Evolutionary conservation across 768 basidiomycete genomes (phyloP).

Genomic region (Leccinum truebloodii): DNA sequence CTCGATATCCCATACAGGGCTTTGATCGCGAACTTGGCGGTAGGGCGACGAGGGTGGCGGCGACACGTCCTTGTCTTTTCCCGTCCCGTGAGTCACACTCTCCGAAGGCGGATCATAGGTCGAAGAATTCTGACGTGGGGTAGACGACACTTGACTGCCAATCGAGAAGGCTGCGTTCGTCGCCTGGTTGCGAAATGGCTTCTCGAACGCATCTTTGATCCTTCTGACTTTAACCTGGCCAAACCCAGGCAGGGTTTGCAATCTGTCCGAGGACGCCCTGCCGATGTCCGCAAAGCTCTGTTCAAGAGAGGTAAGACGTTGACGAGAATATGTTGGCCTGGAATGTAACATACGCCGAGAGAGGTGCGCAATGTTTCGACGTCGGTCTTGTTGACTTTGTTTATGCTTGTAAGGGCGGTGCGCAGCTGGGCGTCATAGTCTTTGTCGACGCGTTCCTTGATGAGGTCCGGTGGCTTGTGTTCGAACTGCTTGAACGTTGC

Average conservation of each 20-base stretch:
- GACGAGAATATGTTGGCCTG: not conserved
- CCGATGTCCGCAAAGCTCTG: constrained; percentile 89
- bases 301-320: constrained; percentile 5
- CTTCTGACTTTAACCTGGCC: constrained; percentile 93
- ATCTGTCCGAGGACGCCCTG: constrained; percentile 65
- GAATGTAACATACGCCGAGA: constrained; percentile 70
- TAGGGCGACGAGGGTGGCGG: constrained; percentile 4
- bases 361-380: constrained; percentile 88
- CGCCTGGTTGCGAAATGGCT: constrained; percentile 75
- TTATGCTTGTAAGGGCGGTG: constrained; percentile 82
- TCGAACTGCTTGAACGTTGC: constrained; percentile 92
- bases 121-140: constrained; percentile 3
- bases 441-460: constrained; percentile 93
- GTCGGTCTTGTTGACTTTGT: constrained; percentile 96
- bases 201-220: constrained; percentile 87
- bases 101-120: not conserved
- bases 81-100: constrained; percentile 6
- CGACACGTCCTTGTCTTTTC: constrained; percentile 26
- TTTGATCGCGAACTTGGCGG: constrained; percentile 42
- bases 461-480: constrained; percentile 88
- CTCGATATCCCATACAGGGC: constrained; percentile 77
- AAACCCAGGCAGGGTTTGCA: constrained; percentile 87
- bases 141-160: constrained; percentile 25
- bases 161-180: constrained; percentile 46
- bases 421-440: constrained; percentile 82